Evolutionary conservation across 2,329 filamentous ascomycete species (phyloP).

Genomic region (Fusarium austroafricanum): DNA sequence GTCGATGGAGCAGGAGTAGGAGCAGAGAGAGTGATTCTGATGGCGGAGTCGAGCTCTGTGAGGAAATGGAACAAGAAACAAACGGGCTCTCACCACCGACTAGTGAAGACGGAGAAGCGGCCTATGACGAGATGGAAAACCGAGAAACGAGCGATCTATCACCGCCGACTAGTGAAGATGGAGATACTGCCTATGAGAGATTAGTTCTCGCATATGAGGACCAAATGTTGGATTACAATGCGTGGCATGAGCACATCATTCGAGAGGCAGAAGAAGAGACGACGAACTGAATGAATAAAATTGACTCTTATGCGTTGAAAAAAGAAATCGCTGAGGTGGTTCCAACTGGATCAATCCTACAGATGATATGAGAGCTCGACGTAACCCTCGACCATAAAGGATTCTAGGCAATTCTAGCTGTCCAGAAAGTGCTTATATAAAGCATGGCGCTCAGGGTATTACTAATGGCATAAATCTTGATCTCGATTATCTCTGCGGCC

Average conservation of each 20-base stretch:
- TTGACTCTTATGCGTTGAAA: no score
- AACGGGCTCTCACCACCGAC: neutral
- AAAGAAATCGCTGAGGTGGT: no score
- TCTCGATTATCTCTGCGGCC: neutral
- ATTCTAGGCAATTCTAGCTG: no score
- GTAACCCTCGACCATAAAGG: no score
- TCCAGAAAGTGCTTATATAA: neutral
- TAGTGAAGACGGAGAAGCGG: constrained; percentile 4
- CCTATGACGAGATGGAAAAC: neutral
- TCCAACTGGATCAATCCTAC: no score
- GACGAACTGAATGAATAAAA: neutral
- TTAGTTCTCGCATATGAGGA: neutral
- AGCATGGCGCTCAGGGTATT: fast-evolving
- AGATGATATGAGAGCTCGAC: no score
- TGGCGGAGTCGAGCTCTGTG: neutral
- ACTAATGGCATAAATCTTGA: neutral
- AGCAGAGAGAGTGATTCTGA: neutral
- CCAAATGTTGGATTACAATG: neutral
- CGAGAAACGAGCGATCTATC: neutral
- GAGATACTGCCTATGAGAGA: constrained; percentile 1
- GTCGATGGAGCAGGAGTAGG: no score
- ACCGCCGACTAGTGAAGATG: constrained; percentile 7
- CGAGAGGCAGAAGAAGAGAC: neutral
- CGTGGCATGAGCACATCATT: neutral
- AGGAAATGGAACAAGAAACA: neutral